Percentiles rank a stretch among this genome's conserved stretches.
Conservation (phyloP, 2,329 filamentous ascomycete genomes). For the Elsinoe necatrix region DNA sequence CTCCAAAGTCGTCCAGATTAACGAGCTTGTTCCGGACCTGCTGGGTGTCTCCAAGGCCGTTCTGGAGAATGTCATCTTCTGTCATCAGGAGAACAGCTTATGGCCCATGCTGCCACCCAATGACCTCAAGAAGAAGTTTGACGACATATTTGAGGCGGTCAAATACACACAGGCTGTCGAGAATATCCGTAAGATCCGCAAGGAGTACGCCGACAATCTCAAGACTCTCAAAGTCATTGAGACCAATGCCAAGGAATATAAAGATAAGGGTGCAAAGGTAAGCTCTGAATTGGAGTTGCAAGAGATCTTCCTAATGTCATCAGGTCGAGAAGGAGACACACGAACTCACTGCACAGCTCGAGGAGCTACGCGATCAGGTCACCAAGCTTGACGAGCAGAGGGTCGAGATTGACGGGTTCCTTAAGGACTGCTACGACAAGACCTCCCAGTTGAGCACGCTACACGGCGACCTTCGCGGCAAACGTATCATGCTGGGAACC, state of each 20-base stretch:
- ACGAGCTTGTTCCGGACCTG: slow-evolving; percentile 73
- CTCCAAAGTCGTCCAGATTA: slow-evolving; percentile 69
- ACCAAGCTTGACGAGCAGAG: slow-evolving; percentile 28
- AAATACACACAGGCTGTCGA: slow-evolving; percentile 98
- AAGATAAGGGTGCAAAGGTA: slow-evolving; percentile 67
- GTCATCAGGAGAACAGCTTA: slow-evolving; percentile 93
- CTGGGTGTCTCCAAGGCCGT: slow-evolving; percentile 86
- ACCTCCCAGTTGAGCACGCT: slow-evolving; percentile 67
- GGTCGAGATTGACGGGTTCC: slow-evolving; percentile 37
- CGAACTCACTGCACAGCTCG: slow-evolving; percentile 48
- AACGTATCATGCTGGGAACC: slow-evolving; percentile 63
- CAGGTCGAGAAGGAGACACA: slow-evolving; percentile 55
- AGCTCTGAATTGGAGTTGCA: background rate
- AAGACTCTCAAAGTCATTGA: slow-evolving; percentile 65
- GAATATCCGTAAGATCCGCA: slow-evolving; percentile 79
- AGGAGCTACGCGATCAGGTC: slow-evolving; percentile 14
- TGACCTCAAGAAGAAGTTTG: slow-evolving; percentile 84
- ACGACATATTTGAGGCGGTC: slow-evolving; percentile 93
- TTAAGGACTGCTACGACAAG: slow-evolving; percentile 60
- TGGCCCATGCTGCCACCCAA: slow-evolving; percentile 91
- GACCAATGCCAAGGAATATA: slow-evolving; percentile 69
- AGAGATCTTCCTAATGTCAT: slow-evolving; percentile 11
- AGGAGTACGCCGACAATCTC: slow-evolving; percentile 71
- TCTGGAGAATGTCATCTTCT: slow-evolving; percentile 93
- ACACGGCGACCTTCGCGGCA: slow-evolving; percentile 65